Base-by-base conservation (phyloP, 2,329 filamentous ascomycete species). In the Penicillium sp. region DNA sequence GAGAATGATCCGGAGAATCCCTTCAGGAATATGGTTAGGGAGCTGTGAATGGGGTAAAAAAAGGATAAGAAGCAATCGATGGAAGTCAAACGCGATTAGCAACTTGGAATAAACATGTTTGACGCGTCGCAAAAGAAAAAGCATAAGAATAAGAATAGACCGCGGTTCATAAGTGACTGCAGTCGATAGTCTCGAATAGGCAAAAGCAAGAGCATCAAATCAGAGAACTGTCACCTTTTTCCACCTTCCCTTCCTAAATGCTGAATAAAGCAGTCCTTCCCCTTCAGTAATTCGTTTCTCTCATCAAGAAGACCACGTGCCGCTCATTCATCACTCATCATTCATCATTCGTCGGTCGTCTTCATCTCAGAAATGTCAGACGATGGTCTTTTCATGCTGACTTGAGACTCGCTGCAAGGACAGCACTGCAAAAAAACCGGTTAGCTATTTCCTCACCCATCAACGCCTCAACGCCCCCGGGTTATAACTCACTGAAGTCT, bases 331-430 rank as follows among this genome's bases (percentile, higher is more conserved):
- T 23, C 20, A 23, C 20, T 23, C 20, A 23, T 23, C 20, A 23
- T 23, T 23, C 20, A 15, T 32, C 35, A 32, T 6, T 23, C n/a
- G 9, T 29, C 39, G 8, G 4, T 24, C 20, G 20, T 25, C 7
- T 29, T 10, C 25, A 18, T 18, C 60, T 74, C 86, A 91, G 73
- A 23, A 23, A 23, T 23, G 3, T 23, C 20, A 23, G 20, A 4
- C 20, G 15, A 83, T 78, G 61, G 83, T 87, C 81, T 91, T 92
- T 79, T 95, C 89, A 78, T 95, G 89, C 76, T 93, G 88, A 54
- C 87, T 93, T 47, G 89, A 92, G 60, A 93, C 88, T 74, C 89
- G 87, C 78, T 95, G 88, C 71, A 95, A 80, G 53, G 87, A 90
- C 67, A 95, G 88, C 70, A 93, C 88, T 89, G 64, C 6, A 15